These are phyloP conservation scores for Lipomyces japonicus DNA, from an alignment of 805 yeast genomes.

Conservation along the genomic window DNA sequence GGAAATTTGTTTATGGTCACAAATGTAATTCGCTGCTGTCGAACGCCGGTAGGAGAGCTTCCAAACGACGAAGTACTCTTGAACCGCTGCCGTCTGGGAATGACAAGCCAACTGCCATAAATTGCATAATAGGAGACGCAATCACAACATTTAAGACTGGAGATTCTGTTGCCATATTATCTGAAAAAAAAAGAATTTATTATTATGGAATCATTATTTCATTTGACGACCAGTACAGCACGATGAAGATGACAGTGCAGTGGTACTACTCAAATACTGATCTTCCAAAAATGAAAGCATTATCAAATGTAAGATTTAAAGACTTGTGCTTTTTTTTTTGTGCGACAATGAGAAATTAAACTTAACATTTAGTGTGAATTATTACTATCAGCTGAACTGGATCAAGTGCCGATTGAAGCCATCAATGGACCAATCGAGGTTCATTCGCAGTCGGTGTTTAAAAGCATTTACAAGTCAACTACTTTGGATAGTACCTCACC, in stretches of 20 bases:
- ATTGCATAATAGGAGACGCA: no score
- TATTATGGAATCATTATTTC: conserved; percentile 7
- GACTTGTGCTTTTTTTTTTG: background rate
- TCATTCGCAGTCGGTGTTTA: background rate
- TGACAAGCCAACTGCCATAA: no score
- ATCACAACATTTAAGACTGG: conserved; percentile 7
- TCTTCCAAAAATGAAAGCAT: conserved; percentile 6
- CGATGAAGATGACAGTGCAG: background rate
- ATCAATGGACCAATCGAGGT: background rate
- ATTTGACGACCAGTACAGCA: conserved; percentile 1
- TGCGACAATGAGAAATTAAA: background rate
- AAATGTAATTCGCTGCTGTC: no score
- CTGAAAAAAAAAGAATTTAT: background rate
- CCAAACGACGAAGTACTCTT: no score
- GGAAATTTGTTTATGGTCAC: no score
- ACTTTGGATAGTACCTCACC: background rate
- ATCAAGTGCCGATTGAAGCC: background rate
- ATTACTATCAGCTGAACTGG: background rate
- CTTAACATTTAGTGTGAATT: background rate
- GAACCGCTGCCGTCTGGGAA: no score
- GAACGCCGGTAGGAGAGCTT: no score
- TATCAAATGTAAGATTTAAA: conserved; percentile 5
- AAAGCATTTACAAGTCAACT: background rate
- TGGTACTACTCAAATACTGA: conserved; percentile 9
- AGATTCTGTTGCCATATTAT: conserved; percentile 7